Percentiles rank a stretch among this genome's conserved stretches.
Conservation (phyloP, 1,139 yeast genomes). For the Pichia sp. region DNA sequence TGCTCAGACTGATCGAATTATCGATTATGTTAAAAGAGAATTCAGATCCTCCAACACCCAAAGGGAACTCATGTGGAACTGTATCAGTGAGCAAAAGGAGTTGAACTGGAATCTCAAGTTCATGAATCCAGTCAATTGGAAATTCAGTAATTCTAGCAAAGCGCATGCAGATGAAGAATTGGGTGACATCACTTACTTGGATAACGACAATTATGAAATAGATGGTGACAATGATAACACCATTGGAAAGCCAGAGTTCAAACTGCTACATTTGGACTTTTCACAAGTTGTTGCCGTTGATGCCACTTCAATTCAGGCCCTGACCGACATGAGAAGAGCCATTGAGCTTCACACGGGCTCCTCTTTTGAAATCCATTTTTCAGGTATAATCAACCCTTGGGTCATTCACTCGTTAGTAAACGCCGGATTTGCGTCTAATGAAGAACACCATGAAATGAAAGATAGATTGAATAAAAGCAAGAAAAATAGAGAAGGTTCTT, state of each 20-base stretch:
- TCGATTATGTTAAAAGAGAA: slow-evolving; percentile 54
- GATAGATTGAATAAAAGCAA: too few relatives aligned
- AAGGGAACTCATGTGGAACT: slow-evolving; percentile 87
- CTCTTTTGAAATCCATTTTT: slow-evolving; percentile 83
- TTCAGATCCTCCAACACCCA: slow-evolving; percentile 60
- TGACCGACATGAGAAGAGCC: slow-evolving; percentile 70
- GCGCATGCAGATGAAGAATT: not conserved
- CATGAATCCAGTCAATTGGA: not conserved
- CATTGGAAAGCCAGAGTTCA: slow-evolving; percentile 46
- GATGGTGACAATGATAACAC: not conserved
- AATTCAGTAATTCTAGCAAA: too few relatives aligned
- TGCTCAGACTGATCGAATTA: slow-evolving; percentile 57
- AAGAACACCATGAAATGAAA: not conserved
- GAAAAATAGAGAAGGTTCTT: too few relatives aligned
- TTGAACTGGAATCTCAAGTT: slow-evolving; percentile 5
- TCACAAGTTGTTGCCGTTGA: slow-evolving; percentile 69
- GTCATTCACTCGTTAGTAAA: slow-evolving; percentile 65
- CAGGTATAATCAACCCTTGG: slow-evolving; percentile 83
- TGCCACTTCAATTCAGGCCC: slow-evolving; percentile 68
- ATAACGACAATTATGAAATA: too few relatives aligned
- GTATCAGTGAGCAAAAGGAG: slow-evolving; percentile 22
- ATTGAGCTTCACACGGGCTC: slow-evolving; percentile 68
- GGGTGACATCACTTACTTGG: not conserved
- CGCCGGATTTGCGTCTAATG: slow-evolving; percentile 36
- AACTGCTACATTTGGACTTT: slow-evolving; percentile 73